Conservation (phyloP, 2,329 filamentous ascomycete species). For the Gaeumannomyces tritici region DNA sequence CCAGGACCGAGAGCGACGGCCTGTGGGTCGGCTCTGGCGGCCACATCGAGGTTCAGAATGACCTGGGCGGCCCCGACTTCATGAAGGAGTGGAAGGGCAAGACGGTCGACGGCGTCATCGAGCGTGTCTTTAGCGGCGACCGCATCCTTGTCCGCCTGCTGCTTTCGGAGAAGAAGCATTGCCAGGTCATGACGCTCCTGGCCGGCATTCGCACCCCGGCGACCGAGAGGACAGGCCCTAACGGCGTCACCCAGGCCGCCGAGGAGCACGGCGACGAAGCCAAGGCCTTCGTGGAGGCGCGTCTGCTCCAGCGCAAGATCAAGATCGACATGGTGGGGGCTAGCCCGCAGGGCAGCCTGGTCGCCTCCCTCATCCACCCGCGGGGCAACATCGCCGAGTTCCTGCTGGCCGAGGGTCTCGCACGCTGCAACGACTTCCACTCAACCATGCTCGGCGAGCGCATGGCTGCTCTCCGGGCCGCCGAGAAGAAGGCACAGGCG, state of each 20-base stretch:
- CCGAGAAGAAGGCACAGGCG: slow-evolving; percentile 77
- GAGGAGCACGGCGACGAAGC: slow-evolving; percentile 89
- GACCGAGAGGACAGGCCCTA: slow-evolving; percentile 75
- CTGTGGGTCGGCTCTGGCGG: slow-evolving; percentile 62
- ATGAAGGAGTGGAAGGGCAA: slow-evolving; percentile 78
- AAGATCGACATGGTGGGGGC: slow-evolving; percentile 76
- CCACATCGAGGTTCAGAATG: slow-evolving; percentile 69
- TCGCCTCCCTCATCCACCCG: slow-evolving; percentile 79
- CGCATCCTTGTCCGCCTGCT: slow-evolving; percentile 77
- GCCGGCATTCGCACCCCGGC: slow-evolving; percentile 83
- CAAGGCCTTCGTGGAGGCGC: slow-evolving; percentile 74
- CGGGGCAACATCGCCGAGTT: slow-evolving; percentile 89
- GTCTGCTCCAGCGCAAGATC: slow-evolving; percentile 78
- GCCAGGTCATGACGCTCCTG: slow-evolving; percentile 79
- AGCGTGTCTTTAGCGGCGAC: slow-evolving; percentile 86
- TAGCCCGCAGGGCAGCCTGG: slow-evolving; percentile 84
- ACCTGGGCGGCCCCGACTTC: slow-evolving; percentile 71
- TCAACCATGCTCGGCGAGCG: slow-evolving; percentile 82
- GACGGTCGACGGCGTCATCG: slow-evolving; percentile 75
- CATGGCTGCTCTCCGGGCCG: slow-evolving; percentile 77
- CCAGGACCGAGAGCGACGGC: slow-evolving; percentile 70
- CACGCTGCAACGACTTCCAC: slow-evolving; percentile 91
- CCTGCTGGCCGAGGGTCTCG: slow-evolving; percentile 78
- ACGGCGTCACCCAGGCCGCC: slow-evolving; percentile 70
- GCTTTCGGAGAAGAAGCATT: slow-evolving; percentile 71